Base-by-base conservation (phyloP, 2,329 filamentous ascomycete genomes). In the Paecilomyces formosus region DNA sequence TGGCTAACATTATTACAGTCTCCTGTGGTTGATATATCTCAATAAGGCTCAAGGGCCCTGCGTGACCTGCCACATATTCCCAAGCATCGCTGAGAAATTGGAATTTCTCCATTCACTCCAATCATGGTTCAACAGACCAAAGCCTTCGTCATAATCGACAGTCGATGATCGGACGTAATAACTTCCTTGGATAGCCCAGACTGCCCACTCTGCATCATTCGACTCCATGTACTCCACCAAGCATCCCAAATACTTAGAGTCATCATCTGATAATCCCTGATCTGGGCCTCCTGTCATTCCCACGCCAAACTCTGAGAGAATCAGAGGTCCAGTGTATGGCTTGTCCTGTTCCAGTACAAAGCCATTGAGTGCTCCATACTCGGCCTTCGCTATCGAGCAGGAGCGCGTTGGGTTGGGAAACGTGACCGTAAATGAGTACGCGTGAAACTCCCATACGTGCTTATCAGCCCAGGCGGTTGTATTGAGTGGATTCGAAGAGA, bases 381-480 rank as follows among this genome's bases (percentile, higher is more conserved):
- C 65, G 24, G 71, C 61, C 66, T 76, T 73, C 53, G 76, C 72
- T 18, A 76, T 39, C 39, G 65, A 69, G 70, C 82, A 85, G 64
- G 55, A 58, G 50, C 11, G 50, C 45, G 52, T 59, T 71, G 72
- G n/a, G 59, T 76, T 68, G 21, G 74, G 74, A 61, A 76, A 81
- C 3, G 76, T 81, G 12, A 81, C 74, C 81, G 59, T 61, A 31
- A 61, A 85, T 59, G 73, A 75, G 74, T 85, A 86, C 30, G 79
- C 76, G 71, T 86, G 83, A 65, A 82, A 78, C 70, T 86, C 83
- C 82, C 82, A 85, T 12, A 85, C 81, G 63, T 82, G 76, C 70
- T 85, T 85, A 49, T 73, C 75, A 6, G 63, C 58, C 78, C 79
- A 82, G 11, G 67, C 73, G 3, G 68, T 68, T 53, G 74, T 77